These are phyloP conservation scores for Pseudoneurospora amorphoporcata DNA, from an alignment of 495 filamentous ascomycete genomes.

Conservation along the genomic window DNA sequence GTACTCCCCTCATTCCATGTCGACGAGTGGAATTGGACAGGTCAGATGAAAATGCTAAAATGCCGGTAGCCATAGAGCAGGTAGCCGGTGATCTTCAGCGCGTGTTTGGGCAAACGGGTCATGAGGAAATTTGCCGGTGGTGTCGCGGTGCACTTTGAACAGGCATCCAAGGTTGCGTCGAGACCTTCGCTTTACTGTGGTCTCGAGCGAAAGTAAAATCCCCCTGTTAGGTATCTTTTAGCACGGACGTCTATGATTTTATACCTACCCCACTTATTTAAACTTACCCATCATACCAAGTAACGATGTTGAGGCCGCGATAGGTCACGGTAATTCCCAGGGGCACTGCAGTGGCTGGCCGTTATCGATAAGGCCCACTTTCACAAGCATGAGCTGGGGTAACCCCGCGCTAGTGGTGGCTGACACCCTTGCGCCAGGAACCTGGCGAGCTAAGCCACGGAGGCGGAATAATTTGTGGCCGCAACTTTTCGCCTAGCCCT, in stretches of 20 bases:
- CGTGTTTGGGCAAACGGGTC: neutral
- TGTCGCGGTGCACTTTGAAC: neutral
- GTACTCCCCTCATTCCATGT: neutral
- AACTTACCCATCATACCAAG: no score
- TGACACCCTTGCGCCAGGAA: neutral
- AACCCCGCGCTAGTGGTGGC: neutral
- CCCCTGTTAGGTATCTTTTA: no score
- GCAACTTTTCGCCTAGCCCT: conserved; percentile 26
- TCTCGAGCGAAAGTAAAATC: no score
- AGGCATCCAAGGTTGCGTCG: neutral
- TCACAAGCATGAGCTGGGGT: neutral
- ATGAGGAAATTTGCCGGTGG: neutral
- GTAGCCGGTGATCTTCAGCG: neutral
- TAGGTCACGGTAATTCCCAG: neutral
- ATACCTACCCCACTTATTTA: no score
- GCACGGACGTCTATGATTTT: no score
- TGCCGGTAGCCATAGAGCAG: neutral
- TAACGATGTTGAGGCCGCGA: neutral
- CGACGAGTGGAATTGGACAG: neutral
- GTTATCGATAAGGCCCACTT: neutral
- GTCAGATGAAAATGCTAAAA: neutral
- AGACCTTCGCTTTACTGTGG: neutral
- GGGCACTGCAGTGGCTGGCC: neutral
- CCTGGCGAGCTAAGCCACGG: conserved; percentile 6
- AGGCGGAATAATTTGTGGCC: conserved; percentile 22